Evolutionary conservation across 176 grass and related monocot species (phyloP).

Genomic region (Areca catechu): DNA sequence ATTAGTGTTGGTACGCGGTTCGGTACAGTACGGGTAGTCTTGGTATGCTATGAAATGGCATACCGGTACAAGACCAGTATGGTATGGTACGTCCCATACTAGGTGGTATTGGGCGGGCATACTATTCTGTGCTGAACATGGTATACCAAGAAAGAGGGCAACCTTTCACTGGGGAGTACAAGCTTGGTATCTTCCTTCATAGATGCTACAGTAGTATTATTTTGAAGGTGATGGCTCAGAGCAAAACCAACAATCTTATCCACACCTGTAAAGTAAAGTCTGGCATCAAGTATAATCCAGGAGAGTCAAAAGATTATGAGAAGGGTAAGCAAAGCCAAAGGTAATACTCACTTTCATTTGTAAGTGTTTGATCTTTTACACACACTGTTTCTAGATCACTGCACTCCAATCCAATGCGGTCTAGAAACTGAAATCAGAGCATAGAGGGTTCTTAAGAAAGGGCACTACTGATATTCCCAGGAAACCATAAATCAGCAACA

Average conservation of each 20-base stretch:
- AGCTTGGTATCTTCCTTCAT: conserved; percentile 39
- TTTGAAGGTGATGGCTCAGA: conserved; percentile 70
- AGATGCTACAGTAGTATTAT: conserved; percentile 22
- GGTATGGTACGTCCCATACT: too few species aligned
- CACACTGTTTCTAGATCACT: conserved; percentile 60
- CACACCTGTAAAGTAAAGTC: conserved; percentile 47
- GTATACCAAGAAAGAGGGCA: conserved; percentile 12
- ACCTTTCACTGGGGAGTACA: conserved; percentile 71
- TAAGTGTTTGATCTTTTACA: conserved; percentile 85
- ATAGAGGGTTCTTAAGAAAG: not conserved
- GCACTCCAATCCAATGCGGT: conserved; percentile 60
- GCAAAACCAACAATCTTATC: conserved; percentile 97
- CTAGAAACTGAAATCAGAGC: conserved; percentile 1
- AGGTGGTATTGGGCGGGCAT: too few species aligned
- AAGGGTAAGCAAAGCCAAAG: conserved; percentile 3
- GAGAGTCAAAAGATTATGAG: not conserved
- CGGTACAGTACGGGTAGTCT: too few species aligned
- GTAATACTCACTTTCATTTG: conserved; percentile 81
- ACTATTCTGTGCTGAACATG: too few species aligned
- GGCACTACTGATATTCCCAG: not conserved
- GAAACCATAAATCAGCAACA: not conserved
- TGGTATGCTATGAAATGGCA: too few species aligned
- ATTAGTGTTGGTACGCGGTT: too few species aligned
- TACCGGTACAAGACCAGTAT: too few species aligned
- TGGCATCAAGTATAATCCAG: not conserved